Percentiles rank a stretch among this genome's conserved stretches.
These are phyloP conservation scores for Globisporangium radiosum DNA, from an alignment of 352 stramenopile species.

Conservation along the genomic window DNA sequence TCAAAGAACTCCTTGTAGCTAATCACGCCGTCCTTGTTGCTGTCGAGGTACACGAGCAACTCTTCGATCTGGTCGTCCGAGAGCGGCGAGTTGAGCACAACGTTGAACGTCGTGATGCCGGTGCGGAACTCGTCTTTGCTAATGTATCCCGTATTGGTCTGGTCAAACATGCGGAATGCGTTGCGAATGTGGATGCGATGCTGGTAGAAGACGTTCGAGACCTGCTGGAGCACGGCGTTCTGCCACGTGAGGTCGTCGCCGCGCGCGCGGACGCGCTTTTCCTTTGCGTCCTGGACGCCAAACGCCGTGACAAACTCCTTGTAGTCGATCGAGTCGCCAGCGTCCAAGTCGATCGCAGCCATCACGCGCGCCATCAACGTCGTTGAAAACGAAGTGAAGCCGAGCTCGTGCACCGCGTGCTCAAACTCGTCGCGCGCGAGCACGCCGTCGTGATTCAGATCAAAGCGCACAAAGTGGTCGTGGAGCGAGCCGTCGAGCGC, in stretches of 20 bases:
- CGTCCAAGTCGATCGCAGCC: conserved; percentile 83
- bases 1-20: conserved; percentile 94
- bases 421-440: conserved; percentile 75
- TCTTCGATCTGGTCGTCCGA: conserved; percentile 91
- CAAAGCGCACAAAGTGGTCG: conserved; percentile 81
- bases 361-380: conserved; percentile 74
- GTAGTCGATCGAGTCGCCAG: conserved; percentile 87
- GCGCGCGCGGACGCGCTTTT: conserved; percentile 41
- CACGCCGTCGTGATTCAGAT: conserved; percentile 81
- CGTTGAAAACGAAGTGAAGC: conserved; percentile 41
- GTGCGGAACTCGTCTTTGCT: conserved; percentile 81
- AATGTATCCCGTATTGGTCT: conserved; percentile 75
- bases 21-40: conserved; percentile 86
- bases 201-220: conserved; percentile 93
- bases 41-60: conserved; percentile 83
- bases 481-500: conserved; percentile 60
- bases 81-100: conserved; percentile 85
- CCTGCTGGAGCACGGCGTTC: conserved; percentile 88
- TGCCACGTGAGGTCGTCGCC: conserved; percentile 85
- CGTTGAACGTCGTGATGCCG: conserved; percentile 84
- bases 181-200: conserved; percentile 90
- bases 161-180: conserved; percentile 91
- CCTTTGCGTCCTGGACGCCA: conserved; percentile 72
- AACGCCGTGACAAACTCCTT: conserved; percentile 91
- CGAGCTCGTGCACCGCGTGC: conserved; percentile 54